These are phyloP conservation scores for Coriolopsis trogii DNA, from an alignment of 1,284 basidiomycete species.

Conservation along the genomic window DNA sequence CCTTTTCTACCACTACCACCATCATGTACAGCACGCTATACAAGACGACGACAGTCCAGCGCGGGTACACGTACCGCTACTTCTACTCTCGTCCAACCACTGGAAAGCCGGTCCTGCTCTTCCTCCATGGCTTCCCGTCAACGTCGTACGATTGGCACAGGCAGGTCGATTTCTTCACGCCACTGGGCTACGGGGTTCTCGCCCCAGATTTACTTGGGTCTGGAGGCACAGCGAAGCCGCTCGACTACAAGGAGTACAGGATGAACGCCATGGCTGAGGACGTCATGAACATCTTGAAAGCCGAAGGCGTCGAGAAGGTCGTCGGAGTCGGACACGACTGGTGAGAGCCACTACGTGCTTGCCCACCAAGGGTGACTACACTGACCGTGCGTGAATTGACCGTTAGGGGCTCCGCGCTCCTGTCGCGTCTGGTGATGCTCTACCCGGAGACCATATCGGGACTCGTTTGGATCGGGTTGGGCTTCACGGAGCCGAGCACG, in stretches of 20 bases:
- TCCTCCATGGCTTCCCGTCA: slow-evolving; percentile 21
- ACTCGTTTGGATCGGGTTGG: slow-evolving; percentile 44
- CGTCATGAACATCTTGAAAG: slow-evolving; percentile 46
- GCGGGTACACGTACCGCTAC: slow-evolving; percentile 17
- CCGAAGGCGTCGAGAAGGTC: slow-evolving; percentile 39
- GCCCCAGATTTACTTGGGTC: slow-evolving; percentile 57
- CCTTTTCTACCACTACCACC: too few species aligned
- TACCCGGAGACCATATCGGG: slow-evolving; percentile 42
- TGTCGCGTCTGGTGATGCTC: slow-evolving; percentile 40
- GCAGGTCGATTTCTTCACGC: slow-evolving; percentile 37
- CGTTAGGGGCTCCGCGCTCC: slow-evolving; percentile 43
- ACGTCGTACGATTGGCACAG: slow-evolving; percentile 13
- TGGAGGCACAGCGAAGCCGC: slow-evolving; percentile 51
- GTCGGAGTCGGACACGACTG: slow-evolving; percentile 52
- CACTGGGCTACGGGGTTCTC: slow-evolving; percentile 48
- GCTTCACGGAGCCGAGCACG: slow-evolving; percentile 38
- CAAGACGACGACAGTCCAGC: slow-evolving; percentile 3
- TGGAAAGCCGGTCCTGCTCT: slow-evolving; percentile 11
- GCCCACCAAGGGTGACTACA: too few species aligned
- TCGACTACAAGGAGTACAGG: slow-evolving; percentile 41
- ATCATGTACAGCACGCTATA: slow-evolving; percentile 7
- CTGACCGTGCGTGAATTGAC: not conserved
- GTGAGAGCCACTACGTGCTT: slow-evolving; percentile 26
- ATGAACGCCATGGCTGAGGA: slow-evolving; percentile 42
- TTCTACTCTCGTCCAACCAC: slow-evolving; percentile 4